These are phyloP conservation scores for Craspedostauros australis DNA, from an alignment of 108 stramenopile species.

Conservation along the genomic window DNA sequence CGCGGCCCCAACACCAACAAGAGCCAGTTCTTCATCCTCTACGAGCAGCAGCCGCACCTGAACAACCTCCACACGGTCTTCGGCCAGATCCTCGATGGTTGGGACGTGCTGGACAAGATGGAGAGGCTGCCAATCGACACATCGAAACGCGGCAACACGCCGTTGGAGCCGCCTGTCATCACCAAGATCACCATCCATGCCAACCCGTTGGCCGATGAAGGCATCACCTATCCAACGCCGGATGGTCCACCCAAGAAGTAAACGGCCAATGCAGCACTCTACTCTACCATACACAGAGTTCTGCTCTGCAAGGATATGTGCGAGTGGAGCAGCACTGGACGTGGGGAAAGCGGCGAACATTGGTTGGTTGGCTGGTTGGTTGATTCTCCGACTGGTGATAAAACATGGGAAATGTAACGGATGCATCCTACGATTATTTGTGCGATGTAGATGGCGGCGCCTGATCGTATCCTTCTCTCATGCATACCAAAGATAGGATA, in stretches of 20 bases:
- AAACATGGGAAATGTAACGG: no score
- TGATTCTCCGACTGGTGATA: no score
- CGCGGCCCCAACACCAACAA: conserved; percentile 86
- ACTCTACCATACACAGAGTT: no score
- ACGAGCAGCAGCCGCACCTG: conserved; percentile 88
- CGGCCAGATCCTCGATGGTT: conserved; percentile 91
- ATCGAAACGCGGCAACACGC: conserved; percentile 72
- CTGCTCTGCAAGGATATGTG: no score
- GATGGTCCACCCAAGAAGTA: conserved; percentile 71
- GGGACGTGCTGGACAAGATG: conserved; percentile 92
- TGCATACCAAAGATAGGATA: no score
- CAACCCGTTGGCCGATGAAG: conserved; percentile 91
- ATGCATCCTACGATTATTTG: no score
- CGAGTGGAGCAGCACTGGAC: no score
- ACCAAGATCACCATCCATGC: conserved; percentile 91
- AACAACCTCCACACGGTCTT: conserved; percentile 96
- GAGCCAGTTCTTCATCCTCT: conserved; percentile 92
- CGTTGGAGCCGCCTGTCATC: conserved; percentile 83
- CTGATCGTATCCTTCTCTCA: no score
- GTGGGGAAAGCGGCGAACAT: no score
- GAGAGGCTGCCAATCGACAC: conserved; percentile 88
- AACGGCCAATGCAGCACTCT: no score
- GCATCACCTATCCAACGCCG: conserved; percentile 71
- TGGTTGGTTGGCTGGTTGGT: no score
- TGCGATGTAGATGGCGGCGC: no score